Base-by-base conservation (phyloP, 768 basidiomycete species). In the Sarcodon aspratus region DNA sequence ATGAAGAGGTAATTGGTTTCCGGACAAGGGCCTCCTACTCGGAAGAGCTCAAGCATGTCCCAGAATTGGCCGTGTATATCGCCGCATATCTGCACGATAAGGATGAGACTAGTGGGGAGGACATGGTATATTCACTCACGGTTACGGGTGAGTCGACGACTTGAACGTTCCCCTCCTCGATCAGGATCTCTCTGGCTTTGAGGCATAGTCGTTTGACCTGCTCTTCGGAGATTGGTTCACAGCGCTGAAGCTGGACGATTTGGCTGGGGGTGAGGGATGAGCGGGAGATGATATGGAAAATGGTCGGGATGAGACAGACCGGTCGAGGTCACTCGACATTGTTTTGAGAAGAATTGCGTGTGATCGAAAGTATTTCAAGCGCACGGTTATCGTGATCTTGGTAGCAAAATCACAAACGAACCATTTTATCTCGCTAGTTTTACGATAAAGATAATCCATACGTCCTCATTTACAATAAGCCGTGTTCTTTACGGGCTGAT, bases 51-150 rank as follows among this genome's bases (percentile, higher is more conserved):
- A 78, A 97, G 81, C 55, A 97, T 74, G 63, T 97, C 95, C 65
- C 85, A 96, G 62, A 97, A 96, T 61, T 97, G 95, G 9, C 94
- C 93, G 59, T 97, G 94, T 42, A 98, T 96, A 68, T 98, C 94
- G 7, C 94, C 94, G 60, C 87, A 91, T 60, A 91, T 87, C 85
- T 88, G 49, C 36, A 45, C 46, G 17, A 58, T 62, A 36, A 65
- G 18, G 38, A 47, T 45, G 35, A n/a, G 18, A 37, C 32, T 49
- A 36, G 13, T 17, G 45, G 37, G 21, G 31, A 43, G 40, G 36
- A 43, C 48, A 50, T 43, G 40, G 45, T 62, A 61, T 42, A 58
- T 17, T 58, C 59, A 69, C 80, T 67, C 68, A 84, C 93, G 57
- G 95, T 97, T 11, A 97, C 93, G 11, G 95, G 95, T 42, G 92